Evolutionary conservation across 768 basidiomycete species (phyloP).

Genomic region (Vararia minispora): DNA sequence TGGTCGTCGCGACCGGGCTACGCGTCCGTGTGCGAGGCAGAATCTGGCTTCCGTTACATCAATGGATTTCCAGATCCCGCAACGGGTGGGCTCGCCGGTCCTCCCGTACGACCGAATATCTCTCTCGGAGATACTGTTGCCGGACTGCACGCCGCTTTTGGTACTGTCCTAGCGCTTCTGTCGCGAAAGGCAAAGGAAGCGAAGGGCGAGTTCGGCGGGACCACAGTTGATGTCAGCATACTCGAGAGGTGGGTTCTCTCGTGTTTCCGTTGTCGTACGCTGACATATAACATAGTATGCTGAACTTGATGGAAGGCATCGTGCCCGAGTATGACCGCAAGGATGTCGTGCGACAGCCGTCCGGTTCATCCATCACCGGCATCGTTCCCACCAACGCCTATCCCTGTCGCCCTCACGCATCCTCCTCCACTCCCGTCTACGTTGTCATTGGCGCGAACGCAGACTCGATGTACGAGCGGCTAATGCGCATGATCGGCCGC

Average conservation of each 20-base stretch:
- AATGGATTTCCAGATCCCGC: conserved; percentile 51
- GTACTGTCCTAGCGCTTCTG: conserved; percentile 56
- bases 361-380: conserved; percentile 64
- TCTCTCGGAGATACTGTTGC: conserved; percentile 65
- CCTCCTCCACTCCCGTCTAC: conserved; percentile 32
- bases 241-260: conserved; percentile 47
- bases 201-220: conserved; percentile 25
- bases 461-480: conserved; percentile 54
- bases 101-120: conserved; percentile 61
- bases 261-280: too few species aligned
- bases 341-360: conserved; percentile 60
- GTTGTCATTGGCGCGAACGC: conserved; percentile 67
- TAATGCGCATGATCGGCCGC: conserved; percentile 52
- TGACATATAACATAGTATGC: conserved; percentile 53
- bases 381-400: conserved; percentile 71
- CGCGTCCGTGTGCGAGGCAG: conserved; percentile 67
- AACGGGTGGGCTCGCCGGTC: conserved; percentile 42
- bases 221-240: conserved; percentile 67
- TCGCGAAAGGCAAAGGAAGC: conserved; percentile 27
- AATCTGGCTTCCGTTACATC: conserved; percentile 64
- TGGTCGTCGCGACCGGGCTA: conserved; percentile 64
- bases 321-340: conserved; percentile 69
- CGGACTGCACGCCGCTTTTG: conserved; percentile 63
- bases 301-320: conserved; percentile 69
- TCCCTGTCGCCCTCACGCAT: conserved; percentile 43